Evolutionary conservation across 1,139 yeast genomes (phyloP).

Genomic region (Magnusiomyces magnusii): DNA sequence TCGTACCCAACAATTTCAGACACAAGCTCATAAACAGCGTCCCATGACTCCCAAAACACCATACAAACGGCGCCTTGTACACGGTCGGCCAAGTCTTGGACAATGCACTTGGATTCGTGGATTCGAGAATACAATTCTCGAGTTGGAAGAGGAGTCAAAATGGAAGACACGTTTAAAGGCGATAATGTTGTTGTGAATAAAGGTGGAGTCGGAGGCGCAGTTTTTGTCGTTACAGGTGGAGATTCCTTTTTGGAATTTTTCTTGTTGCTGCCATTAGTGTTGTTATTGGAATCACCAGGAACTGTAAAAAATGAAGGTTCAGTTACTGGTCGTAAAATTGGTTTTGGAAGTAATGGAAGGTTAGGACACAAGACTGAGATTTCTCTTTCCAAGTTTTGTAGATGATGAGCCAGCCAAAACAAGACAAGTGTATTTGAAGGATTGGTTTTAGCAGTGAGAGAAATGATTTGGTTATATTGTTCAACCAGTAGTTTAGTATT

Average conservation of each 20-base stretch:
- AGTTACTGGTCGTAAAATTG: not conserved
- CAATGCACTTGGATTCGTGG: constrained; percentile 25
- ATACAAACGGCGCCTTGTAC: constrained; percentile 32
- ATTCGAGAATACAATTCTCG: constrained; percentile 25
- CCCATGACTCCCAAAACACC: constrained; percentile 34
- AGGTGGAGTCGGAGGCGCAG: not conserved
- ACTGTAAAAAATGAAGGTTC: not conserved
- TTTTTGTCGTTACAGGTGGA: not conserved
- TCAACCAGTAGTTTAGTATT: constrained; percentile 2
- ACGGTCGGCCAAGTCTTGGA: constrained; percentile 29
- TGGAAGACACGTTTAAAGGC: not conserved
- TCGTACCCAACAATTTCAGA: constrained; percentile 29
- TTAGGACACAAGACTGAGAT: constrained; percentile 5
- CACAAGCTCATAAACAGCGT: constrained; percentile 27
- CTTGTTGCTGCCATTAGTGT: not conserved
- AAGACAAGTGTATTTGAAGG: constrained; percentile 7
- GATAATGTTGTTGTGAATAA: not conserved
- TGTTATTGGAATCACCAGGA: not conserved
- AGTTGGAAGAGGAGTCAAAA: constrained; percentile 18
- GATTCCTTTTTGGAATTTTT: not conserved
- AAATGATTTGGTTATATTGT: constrained; percentile 10
- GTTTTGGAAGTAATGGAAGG: constrained; percentile 1
- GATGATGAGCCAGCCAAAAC: constrained; percentile 14
- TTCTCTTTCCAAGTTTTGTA: constrained; percentile 11
- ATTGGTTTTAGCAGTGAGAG: constrained; percentile 9